A percentile compares a stretch with the other conserved stretches of the same genome.
Evolutionary conservation across 2,329 filamentous ascomycete species (phyloP).

Genomic region (Pseudogymnoascus sp.): DNA sequence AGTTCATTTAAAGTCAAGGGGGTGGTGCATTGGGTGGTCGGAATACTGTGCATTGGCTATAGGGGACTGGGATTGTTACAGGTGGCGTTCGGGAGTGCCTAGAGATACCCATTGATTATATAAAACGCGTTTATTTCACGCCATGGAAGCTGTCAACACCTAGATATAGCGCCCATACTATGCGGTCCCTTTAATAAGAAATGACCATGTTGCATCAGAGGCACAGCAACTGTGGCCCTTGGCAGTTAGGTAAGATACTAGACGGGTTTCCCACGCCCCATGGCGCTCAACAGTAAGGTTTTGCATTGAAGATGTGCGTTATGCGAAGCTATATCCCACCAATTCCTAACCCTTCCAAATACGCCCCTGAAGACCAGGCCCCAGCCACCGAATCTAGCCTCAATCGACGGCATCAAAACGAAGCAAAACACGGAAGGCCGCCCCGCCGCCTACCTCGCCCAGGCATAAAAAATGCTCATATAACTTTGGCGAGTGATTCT

Average conservation of each 20-base stretch:
- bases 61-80: not conserved
- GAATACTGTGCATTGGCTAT: not conserved
- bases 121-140: not conserved
- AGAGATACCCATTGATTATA: constrained; percentile 1
- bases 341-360: constrained; percentile 3
- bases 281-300: not conserved
- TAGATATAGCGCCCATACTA: not conserved
- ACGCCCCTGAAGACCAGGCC: constrained; percentile 2
- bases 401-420: constrained; percentile 7
- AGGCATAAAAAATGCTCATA: constrained; percentile 5
- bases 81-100: constrained; percentile 1
- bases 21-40: not conserved
- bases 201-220: not conserved
- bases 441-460: not conserved
- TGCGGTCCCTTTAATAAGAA: not conserved
- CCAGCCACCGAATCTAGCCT: constrained; percentile 3
- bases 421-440: not conserved
- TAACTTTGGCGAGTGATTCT: not conserved
- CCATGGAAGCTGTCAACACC: not conserved
- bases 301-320: constrained; percentile 1
- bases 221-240: not conserved
- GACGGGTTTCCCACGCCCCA: not conserved
- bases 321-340: not conserved
- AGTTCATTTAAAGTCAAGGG: not conserved
- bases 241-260: not conserved